These are phyloP conservation scores for Plantago lanceolata DNA, from an alignment of 305 asterid genomes.

Conservation along the genomic window DNA sequence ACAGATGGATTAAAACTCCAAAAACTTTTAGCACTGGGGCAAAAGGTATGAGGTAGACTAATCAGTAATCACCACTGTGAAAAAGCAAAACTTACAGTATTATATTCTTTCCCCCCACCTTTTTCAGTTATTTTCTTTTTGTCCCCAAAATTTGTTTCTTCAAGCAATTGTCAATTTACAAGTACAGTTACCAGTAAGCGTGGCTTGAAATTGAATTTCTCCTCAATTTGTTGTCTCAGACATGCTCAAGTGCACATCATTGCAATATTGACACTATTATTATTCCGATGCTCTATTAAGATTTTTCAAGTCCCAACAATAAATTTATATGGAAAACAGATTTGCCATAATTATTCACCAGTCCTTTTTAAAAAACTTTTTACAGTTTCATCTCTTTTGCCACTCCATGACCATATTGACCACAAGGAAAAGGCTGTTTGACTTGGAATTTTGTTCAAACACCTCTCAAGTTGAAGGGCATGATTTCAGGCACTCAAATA, in stretches of 20 bases:
- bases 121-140: constrained; percentile 4
- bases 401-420: no score
- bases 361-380: not conserved
- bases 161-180: not conserved
- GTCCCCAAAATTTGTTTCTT: constrained; percentile 18
- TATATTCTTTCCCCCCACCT: not conserved
- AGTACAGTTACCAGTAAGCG: not conserved
- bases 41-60: constrained; percentile 7
- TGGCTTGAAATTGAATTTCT: not conserved
- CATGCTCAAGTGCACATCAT: constrained; percentile 34
- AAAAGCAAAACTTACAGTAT: constrained; percentile 7
- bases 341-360: not conserved
- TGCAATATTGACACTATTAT: constrained; percentile 31
- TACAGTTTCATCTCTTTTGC: no score
- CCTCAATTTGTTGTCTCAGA: constrained; percentile 8
- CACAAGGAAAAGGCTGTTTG: no score
- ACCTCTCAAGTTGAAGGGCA: no score
- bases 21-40: not conserved
- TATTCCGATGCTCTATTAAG: not conserved
- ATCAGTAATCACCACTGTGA: constrained; percentile 3
- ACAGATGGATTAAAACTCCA: not conserved
- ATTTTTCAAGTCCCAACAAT: constrained; percentile 3
- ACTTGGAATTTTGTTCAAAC: no score
- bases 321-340: not conserved
- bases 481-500: no score